Evolutionary conservation across 2,329 filamentous ascomycete genomes (phyloP), one percentile per base, ranked within the genome.

Genomic region (Aspergillus ustus): DNA sequence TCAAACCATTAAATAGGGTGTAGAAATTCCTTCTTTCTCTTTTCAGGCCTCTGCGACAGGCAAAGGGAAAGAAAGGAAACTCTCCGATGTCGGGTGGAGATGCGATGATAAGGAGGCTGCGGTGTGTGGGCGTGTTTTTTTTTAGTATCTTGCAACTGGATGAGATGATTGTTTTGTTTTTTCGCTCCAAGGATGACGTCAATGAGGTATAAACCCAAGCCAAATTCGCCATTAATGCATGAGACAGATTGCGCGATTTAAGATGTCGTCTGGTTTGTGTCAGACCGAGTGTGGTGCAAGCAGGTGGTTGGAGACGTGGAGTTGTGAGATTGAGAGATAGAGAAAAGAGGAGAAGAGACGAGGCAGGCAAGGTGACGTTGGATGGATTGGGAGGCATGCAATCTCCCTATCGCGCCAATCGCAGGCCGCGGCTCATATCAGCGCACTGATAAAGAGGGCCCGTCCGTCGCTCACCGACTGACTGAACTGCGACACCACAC

Each of bases 151-250:
- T 40, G 34, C 34, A 40, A 3, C 11, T 11, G 25, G 25, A 25
- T 25, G 34, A 40, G 11, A 15, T 13, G 34, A 15, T 40, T 17
- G 34, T 40, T 40, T 40, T 40, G 34, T 40, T 40, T 40, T 40
- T 40, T 64, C 58, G 65, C 51, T 60, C 61, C 62, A 60, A 61
- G 60, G 59, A 59, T 59, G 62, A 66, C 56, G 65, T 50, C 49
- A 25, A 37, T 22, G 51, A 54, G 51, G 37, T 54, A 54, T 45
- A 55, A 48, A 51, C 57, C 63, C 61, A 57, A 63, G 62, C 62
- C 66, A 60, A 52, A 59, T 69, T 68, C 68, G 68, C 68, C 68
- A 59, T 52, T 56, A 65, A 69, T 69, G 67, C 67, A 66, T 63
- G 52, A 61, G 59, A 57, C 29, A 57, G 37, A 61, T 62, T 62